Percentiles rank a stretch among this genome's conserved stretches.
Evolutionary conservation across 164 flowering plant genomes (phyloP).

Genomic region (Liriodendron chinense): DNA sequence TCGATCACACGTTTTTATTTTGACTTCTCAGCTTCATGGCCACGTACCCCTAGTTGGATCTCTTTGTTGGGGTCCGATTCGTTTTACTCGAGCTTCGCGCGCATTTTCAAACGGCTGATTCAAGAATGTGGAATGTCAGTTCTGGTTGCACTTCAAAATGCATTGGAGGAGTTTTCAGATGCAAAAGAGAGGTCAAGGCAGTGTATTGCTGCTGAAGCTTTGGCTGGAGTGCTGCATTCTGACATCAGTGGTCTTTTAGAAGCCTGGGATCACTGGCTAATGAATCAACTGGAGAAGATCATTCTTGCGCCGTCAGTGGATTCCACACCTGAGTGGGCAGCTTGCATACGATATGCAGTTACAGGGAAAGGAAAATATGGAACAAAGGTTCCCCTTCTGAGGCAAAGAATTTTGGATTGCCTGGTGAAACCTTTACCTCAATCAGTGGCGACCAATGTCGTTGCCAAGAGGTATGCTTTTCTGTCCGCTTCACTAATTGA

Average conservation of each 20-base stretch:
- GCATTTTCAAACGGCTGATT: conserved; percentile 79
- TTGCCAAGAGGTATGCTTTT: conserved; percentile 85
- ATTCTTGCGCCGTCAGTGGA: conserved; percentile 80
- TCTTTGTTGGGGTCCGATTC: conserved; percentile 76
- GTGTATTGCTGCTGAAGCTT: conserved; percentile 98
- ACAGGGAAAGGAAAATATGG: conserved; percentile 96
- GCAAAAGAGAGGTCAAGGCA: conserved; percentile 95
- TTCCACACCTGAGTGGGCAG: conserved; percentile 96
- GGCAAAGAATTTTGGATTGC: conserved; percentile 74
- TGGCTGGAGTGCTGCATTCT: conserved; percentile 92
- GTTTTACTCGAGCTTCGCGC: conserved; percentile 85
- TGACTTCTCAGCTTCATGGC: conserved; percentile 96
- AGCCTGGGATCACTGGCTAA: conserved; percentile 89
- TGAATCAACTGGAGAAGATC: conserved; percentile 57
- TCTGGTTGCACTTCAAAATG: conserved; percentile 47
- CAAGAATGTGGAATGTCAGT: conserved; percentile 97
- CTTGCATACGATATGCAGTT: conserved; percentile 94
- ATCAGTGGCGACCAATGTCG: conserved; percentile 63
- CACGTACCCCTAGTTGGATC: conserved; percentile 97
- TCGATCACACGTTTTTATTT: conserved; percentile 91
- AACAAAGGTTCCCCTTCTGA: conserved; percentile 66
- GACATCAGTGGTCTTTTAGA: conserved; percentile 73
- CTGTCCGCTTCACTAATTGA: conserved; percentile 87
- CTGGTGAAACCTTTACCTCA: conserved; percentile 71
- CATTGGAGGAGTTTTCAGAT: conserved; percentile 70